These are phyloP conservation scores for Aspergillus unguis DNA, from an alignment of 2,329 filamentous ascomycete species.

Conservation along the genomic window DNA sequence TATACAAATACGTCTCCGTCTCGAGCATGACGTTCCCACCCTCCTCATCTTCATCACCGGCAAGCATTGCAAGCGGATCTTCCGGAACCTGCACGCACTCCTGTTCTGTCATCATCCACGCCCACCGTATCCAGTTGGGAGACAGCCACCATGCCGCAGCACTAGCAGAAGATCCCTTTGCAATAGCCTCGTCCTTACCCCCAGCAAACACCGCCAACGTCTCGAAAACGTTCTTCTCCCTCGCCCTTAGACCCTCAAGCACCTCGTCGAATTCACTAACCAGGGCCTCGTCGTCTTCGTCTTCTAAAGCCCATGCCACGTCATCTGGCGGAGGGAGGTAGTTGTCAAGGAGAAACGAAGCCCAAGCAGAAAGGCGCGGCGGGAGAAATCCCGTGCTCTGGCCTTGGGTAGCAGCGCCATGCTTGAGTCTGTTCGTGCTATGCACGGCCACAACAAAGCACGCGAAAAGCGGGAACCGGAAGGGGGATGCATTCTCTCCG, in stretches of 20 bases:
- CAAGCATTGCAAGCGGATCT: constrained; percentile 33
- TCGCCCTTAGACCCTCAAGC: constrained; percentile 18
- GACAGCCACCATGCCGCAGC: constrained; percentile 36
- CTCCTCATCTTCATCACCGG: constrained; percentile 8
- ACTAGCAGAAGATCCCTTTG: not conserved
- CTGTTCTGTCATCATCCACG: constrained; percentile 41
- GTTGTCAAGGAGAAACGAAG: constrained; percentile 33
- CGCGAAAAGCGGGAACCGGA: constrained; percentile 32
- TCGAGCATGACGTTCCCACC: constrained; percentile 23
- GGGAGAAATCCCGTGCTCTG: constrained; percentile 22
- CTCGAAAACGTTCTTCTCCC: constrained; percentile 13
- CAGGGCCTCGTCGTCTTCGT: constrained; percentile 27
- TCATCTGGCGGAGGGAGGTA: constrained; percentile 31
- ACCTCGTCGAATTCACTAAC: constrained; percentile 23
- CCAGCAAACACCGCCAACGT: constrained; percentile 19
- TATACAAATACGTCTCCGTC: constrained; percentile 36
- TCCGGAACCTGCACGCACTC: constrained; percentile 37
- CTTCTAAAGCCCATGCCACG: constrained; percentile 30
- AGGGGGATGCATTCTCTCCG: constrained; percentile 21
- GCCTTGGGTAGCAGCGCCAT: constrained; percentile 8
- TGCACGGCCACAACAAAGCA: constrained; percentile 32
- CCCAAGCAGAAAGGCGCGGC: constrained; percentile 36
- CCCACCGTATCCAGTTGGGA: constrained; percentile 42
- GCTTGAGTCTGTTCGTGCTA: constrained; percentile 6
- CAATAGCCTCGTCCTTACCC: constrained; percentile 13